phyloP scores from a whole-genome alignment of 345 rosid genomes.

The Erysimum cheiranthoides region DNA sequence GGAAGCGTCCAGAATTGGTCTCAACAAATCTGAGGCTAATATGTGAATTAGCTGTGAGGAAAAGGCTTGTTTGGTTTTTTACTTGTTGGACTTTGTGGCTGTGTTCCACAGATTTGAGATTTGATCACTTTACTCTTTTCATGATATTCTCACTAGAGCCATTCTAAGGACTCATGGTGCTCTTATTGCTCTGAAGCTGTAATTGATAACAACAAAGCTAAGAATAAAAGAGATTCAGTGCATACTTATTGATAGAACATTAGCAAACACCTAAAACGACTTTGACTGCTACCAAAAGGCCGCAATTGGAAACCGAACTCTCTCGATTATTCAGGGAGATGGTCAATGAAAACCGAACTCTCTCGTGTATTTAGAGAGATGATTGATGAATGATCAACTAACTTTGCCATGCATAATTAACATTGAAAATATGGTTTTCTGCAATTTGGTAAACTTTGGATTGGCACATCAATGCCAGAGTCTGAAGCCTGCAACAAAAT shows the following conservation, averaged over 20 bases:
- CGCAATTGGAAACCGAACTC: too few species aligned
- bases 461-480: too few species aligned
- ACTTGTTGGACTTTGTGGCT: conserved; percentile 25
- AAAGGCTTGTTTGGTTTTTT: neutral
- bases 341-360: too few species aligned
- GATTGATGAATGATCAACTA: too few species aligned
- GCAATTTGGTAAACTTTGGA: too few species aligned
- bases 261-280: neutral
- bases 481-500: too few species aligned
- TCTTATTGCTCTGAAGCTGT: conserved; percentile 12
- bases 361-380: too few species aligned
- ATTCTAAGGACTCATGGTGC: conserved; percentile 20
- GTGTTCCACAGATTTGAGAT: conserved; percentile 27
- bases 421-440: too few species aligned
- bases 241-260: neutral
- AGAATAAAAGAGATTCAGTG: conserved; percentile 26
- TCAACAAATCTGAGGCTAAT: conserved; percentile 53
- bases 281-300: too few species aligned
- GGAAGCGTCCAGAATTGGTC: conserved; percentile 98
- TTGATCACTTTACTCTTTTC: conserved; percentile 11
- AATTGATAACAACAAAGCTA: conserved; percentile 27
- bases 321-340: too few species aligned
- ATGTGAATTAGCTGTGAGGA: neutral
- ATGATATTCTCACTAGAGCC: neutral
- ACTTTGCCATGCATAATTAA: too few species aligned